A percentile compares a stretch with the other conserved stretches of the same genome.
phyloP scores from a whole-genome alignment of 1,284 basidiomycete genomes.

The Heterobasidion irregulare region DNA sequence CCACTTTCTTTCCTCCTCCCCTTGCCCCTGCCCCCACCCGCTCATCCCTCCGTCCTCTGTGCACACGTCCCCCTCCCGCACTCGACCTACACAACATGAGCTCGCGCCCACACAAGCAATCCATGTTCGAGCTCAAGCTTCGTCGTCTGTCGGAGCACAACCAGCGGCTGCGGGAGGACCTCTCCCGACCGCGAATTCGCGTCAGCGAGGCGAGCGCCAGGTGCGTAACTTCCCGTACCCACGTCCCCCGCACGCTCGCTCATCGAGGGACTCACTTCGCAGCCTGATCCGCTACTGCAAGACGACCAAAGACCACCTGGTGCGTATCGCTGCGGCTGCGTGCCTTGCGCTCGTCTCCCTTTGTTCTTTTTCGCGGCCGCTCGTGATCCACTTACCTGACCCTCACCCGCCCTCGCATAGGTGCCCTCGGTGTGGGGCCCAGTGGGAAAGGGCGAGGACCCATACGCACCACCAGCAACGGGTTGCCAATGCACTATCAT shows the following conservation, averaged over 20 bases:
- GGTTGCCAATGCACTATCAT: slow-evolving; percentile 5
- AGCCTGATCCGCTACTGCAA: slow-evolving; percentile 91
- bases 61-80: background rate
- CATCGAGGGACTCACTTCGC: slow-evolving; percentile 5
- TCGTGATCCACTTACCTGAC: background rate
- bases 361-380: background rate
- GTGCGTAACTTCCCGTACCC: slow-evolving; percentile 37
- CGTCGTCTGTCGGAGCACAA: slow-evolving; percentile 92
- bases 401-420: slow-evolving; percentile 26
- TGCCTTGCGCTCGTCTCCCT: background rate
- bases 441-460: slow-evolving; percentile 81
- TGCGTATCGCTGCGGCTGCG: slow-evolving; percentile 28
- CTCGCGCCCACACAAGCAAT: slow-evolving; percentile 60
- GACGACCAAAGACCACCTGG: slow-evolving; percentile 82
- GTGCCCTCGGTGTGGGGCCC: slow-evolving; percentile 90
- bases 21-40: background rate
- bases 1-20: background rate
- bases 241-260: slow-evolving; percentile 2
- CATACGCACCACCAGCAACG: slow-evolving; percentile 56
- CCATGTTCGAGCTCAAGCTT: slow-evolving; percentile 96
- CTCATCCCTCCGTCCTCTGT: background rate
- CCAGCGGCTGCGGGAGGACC: slow-evolving; percentile 82
- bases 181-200: slow-evolving; percentile 78
- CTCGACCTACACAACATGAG: slow-evolving; percentile 33
- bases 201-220: slow-evolving; percentile 88